These are phyloP conservation scores for Penicillium crustosum DNA, from an alignment of 2,329 filamentous ascomycete genomes.

Conservation along the genomic window DNA sequence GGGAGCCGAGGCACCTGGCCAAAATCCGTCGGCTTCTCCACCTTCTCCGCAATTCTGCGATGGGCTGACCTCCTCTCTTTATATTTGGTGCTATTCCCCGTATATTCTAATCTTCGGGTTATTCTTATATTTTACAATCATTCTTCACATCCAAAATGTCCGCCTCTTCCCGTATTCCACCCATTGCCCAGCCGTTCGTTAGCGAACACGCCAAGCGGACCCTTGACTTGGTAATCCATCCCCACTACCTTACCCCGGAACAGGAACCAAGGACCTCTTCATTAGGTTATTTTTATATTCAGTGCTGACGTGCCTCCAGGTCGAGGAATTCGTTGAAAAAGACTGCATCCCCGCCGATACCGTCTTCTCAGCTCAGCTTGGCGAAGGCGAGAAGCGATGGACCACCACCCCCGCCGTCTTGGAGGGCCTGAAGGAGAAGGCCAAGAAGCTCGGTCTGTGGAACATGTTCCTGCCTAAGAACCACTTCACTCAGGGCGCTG, in stretches of 20 bases:
- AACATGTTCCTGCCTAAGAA: constrained; percentile 97
- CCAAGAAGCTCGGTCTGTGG: constrained; percentile 82
- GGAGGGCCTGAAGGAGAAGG: constrained; percentile 85
- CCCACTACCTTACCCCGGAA: not conserved
- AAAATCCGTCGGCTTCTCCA: constrained; percentile 34
- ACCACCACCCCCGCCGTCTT: constrained; percentile 74
- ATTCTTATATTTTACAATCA: not conserved
- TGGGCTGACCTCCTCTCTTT: constrained; percentile 13
- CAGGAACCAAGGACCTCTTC: not conserved
- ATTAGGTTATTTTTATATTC: too few relatives aligned
- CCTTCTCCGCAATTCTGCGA: constrained; percentile 26
- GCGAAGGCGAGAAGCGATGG: constrained; percentile 75
- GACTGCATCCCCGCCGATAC: constrained; percentile 87
- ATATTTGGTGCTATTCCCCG: constrained; percentile 18
- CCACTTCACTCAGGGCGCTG: constrained; percentile 93
- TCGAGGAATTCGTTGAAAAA: constrained; percentile 95
- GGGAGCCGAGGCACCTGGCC: constrained; percentile 25
- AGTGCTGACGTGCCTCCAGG: constrained; percentile 44
- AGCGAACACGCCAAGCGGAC: constrained; percentile 83
- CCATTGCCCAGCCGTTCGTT: constrained; percentile 63
- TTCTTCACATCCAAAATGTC: constrained; percentile 44
- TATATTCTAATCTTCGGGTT: not conserved
- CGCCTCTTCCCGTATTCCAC: constrained; percentile 55
- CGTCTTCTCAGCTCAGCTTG: constrained; percentile 76
- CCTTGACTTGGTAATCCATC: constrained; percentile 65